phyloP scores from a whole-genome alignment of 805 yeast species.

The Cyberlindnera subsufficiens region DNA sequence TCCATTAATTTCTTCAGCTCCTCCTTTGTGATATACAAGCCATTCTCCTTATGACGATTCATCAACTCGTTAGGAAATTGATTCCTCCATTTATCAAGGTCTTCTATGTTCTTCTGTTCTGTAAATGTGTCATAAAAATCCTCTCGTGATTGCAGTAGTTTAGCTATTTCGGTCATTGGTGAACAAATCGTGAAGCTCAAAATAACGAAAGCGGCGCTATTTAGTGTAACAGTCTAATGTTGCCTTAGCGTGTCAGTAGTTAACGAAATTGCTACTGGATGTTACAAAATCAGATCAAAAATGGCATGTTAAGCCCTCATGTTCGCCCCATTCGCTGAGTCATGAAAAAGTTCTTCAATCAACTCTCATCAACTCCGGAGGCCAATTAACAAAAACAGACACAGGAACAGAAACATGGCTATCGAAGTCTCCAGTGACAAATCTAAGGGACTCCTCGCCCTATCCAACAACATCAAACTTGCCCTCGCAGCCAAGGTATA shows the following conservation, averaged over 20 bases:
- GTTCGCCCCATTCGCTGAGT: too few relatives aligned
- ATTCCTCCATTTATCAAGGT: constrained; percentile 20
- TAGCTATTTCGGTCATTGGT: not conserved
- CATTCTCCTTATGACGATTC: constrained; percentile 2
- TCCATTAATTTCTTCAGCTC: constrained; percentile 21
- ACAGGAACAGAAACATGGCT: constrained; percentile 11
- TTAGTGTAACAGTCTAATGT: too few relatives aligned
- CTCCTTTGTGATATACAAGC: constrained; percentile 8
- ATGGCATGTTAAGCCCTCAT: too few relatives aligned
- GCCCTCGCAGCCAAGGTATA: constrained; percentile 21
- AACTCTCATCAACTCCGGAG: too few relatives aligned
- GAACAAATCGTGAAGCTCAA: too few relatives aligned
- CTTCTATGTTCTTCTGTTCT: constrained; percentile 5
- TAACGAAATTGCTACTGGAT: too few relatives aligned
- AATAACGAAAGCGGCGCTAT: too few relatives aligned
- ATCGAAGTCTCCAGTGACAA: constrained; percentile 19
- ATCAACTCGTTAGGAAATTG: constrained; percentile 6
- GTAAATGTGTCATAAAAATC: constrained; percentile 7
- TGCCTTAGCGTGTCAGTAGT: too few relatives aligned
- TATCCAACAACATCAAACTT: constrained; percentile 23
- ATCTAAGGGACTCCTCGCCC: constrained; percentile 16
- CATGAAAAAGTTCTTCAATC: too few relatives aligned
- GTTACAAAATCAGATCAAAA: too few relatives aligned
- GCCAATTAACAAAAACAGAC: too few relatives aligned
- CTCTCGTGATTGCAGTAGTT: constrained; percentile 2